Evolutionary conservation across 2,329 filamentous ascomycete genomes (phyloP).

Genomic region (Alternaria longipes): DNA sequence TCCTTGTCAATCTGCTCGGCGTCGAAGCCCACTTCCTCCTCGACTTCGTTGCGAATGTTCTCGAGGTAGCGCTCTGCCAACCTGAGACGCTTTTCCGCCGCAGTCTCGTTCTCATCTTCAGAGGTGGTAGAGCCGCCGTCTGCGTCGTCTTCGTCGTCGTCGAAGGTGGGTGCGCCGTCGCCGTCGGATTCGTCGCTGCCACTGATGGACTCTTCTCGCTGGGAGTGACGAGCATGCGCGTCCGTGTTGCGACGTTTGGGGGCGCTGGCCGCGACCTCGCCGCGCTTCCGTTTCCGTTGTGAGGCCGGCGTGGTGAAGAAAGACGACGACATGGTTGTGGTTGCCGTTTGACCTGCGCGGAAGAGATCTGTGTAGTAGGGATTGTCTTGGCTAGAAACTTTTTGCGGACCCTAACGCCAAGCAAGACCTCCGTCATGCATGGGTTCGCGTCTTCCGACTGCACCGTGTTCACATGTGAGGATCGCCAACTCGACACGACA

Average conservation of each 20-base stretch:
- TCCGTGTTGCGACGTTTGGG: slow-evolving; percentile 69
- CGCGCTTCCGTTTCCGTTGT: slow-evolving; percentile 88
- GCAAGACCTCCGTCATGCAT: neutral
- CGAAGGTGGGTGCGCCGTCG: slow-evolving; percentile 56
- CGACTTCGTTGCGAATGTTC: slow-evolving; percentile 79
- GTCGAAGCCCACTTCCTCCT: slow-evolving; percentile 86
- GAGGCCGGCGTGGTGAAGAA: slow-evolving; percentile 92
- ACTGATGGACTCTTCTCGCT: slow-evolving; percentile 82
- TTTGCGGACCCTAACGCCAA: neutral
- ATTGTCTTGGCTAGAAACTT: no score
- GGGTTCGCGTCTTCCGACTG: no score
- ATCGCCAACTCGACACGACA: neutral
- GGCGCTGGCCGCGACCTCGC: slow-evolving; percentile 58
- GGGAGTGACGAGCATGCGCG: slow-evolving; percentile 56
- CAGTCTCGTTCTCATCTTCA: slow-evolving; percentile 85
- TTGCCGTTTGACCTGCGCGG: neutral
- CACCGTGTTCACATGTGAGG: neutral
- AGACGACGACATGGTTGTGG: slow-evolving; percentile 73
- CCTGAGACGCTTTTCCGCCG: slow-evolving; percentile 83
- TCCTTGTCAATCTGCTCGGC: slow-evolving; percentile 93
- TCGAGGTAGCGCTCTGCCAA: slow-evolving; percentile 93
- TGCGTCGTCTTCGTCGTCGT: slow-evolving; percentile 39
- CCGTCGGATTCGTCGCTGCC: slow-evolving; percentile 79
- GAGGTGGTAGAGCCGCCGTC: slow-evolving; percentile 63
- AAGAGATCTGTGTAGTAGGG: no score